Base-by-base conservation (phyloP, 2,329 filamentous ascomycete species). In the Aspergillus pseudotamarii region DNA sequence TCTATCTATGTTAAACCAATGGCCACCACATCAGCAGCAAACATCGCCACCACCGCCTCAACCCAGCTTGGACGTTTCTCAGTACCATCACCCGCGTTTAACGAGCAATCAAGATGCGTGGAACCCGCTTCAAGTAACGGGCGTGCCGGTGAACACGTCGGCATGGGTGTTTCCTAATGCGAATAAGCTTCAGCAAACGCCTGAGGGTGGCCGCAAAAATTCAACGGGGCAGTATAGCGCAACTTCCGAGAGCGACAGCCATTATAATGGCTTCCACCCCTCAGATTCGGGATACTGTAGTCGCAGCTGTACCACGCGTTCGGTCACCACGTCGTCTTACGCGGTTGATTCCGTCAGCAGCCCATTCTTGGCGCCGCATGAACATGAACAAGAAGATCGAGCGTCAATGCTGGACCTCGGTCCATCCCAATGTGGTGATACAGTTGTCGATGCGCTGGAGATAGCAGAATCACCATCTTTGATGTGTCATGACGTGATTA, bases 401-500 rank as follows among this genome's bases (percentile, higher is more conserved):
- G 45, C 62, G 11, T 55, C 69, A 2, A 60, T 60, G 8, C 66
- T 71, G 56, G 72, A 73, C 50, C 65, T 66, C 26, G 51, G 61
- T 10, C 60, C 60, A 26, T 56, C 58, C 4, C 57, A 53, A 28
- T 32, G 60, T 62, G 51, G 53, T 11, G 65, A 67, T 9, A 19
- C 61, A 14, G 58, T 62, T 12, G 9, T 30, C 16, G 64, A 79
- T 86, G 36, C 77, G 78, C 6, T 75, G 10, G 65, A 68, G 10
- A 57, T 62, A 10, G 45, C 89, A 1, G 82, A 82, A 1, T 81
- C 83, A 19, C 79, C 86, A 8, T 88, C 89, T 64, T 73, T 81
- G 32, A 78, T 87, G 59, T 88, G 86, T 70, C 60, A 65, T 23
- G 64, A 69, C 21, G 58, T 63, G 9, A 71, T 76, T 53, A 69